Base-by-base conservation (phyloP, 164 flowering plant species). In the Chloranthus sessilifolius region DNA sequence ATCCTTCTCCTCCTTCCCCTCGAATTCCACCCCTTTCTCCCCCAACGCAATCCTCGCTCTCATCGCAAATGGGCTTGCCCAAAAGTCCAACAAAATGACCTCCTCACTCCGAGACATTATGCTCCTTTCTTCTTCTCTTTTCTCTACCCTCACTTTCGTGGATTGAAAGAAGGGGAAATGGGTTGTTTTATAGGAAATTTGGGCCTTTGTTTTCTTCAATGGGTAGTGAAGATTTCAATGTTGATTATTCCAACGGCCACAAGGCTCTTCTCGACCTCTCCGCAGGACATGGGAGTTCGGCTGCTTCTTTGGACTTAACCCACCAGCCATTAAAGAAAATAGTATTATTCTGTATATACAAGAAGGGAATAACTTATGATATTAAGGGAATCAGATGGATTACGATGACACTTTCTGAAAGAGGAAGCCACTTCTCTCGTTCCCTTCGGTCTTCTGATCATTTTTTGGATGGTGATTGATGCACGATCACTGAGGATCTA, bases 11-110 rank as follows among this genome's bases (percentile, higher is more conserved):
- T 60, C 75, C 31, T 55, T 72, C 3, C 42, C 12, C 43, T 67
- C 74, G 35, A 55, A 67, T 12, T 47, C 53, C 1, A 74, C 65
- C 0, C 81, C 81, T 42, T 79, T 79, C 58, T 76, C 79, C 0
- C 55, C 69, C 60, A 74, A 28, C 0, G 79, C 84, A 9, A 74
- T 63, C 63, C 58, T 71, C 1, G 46, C 84, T 50, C 81, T 74
- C 56, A 54, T 43, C 36, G 69, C 58, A 16, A 74, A 79, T 2
- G 84, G 81, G 30, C 81, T 75, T 1, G 17, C 65, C 74, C 72
- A 64, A 38, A 48, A 79, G 27, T 69, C 77, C 60, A 75, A 49
- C 47, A 75, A 58, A 20, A 71, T 23, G 17, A 73, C 59, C 11
- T 69, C 68, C 4, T 38, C 63, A 22, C 15, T 47, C 4, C 45